Evolutionary conservation across 805 yeast species (phyloP).

Genomic region (Candida tammaniensis): DNA sequence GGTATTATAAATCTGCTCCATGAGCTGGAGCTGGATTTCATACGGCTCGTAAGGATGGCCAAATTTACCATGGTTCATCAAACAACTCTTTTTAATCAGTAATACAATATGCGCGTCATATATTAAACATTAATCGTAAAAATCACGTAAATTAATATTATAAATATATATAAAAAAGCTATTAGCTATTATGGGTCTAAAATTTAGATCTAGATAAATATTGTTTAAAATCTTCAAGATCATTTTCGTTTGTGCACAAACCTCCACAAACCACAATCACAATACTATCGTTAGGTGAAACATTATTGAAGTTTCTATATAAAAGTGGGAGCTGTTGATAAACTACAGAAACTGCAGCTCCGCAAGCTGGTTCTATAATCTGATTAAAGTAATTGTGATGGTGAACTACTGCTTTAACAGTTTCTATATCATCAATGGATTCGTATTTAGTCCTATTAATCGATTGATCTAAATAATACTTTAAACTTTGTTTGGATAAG

Average conservation of each 20-base stretch:
- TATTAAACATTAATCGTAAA: too few relatives aligned
- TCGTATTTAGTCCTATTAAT: slow-evolving; percentile 16
- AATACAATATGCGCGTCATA: too few relatives aligned
- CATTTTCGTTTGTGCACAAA: slow-evolving; percentile 17
- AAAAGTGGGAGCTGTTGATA: slow-evolving; percentile 16
- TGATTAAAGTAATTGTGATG: slow-evolving; percentile 18
- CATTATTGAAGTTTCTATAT: slow-evolving; percentile 14
- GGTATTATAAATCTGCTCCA: slow-evolving; percentile 70
- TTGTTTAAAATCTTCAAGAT: slow-evolving; percentile 13
- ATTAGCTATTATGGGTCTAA: too few relatives aligned
- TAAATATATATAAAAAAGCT: too few relatives aligned
- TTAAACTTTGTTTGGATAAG: slow-evolving; percentile 19
- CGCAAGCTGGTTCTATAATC: slow-evolving; percentile 34
- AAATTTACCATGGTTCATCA: background rate
- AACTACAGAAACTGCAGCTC: slow-evolving; percentile 26
- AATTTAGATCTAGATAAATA: too few relatives aligned
- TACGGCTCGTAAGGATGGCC: slow-evolving; percentile 82
- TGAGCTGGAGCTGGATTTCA: slow-evolving; percentile 69
- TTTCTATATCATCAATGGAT: slow-evolving; percentile 26
- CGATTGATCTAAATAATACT: slow-evolving; percentile 17
- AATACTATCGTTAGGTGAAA: slow-evolving; percentile 20
- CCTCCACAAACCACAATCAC: slow-evolving; percentile 32
- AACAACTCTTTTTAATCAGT: too few relatives aligned
- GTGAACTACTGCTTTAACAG: slow-evolving; percentile 21
- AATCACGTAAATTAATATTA: too few relatives aligned